These are phyloP conservation scores for Stephanodiscus triporus DNA, from an alignment of 108 stramenopile species.

Conservation along the genomic window DNA sequence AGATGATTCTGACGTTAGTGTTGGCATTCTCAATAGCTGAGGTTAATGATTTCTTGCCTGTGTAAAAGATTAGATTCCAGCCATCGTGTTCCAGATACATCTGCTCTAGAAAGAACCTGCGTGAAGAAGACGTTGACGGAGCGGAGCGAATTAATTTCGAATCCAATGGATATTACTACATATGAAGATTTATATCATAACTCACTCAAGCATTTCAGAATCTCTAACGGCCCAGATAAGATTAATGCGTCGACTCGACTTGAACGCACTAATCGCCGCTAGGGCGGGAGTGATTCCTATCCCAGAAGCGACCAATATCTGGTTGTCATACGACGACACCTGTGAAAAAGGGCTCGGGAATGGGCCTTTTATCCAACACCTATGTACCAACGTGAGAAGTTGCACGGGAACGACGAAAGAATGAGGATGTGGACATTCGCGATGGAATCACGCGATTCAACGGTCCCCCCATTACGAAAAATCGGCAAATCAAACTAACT, in stretches of 20 bases:
- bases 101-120: slow-evolving; percentile 40
- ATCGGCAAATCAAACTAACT: no score
- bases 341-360: slow-evolving; percentile 51
- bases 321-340: slow-evolving; percentile 44
- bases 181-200: neutral
- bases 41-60: slow-evolving; percentile 38
- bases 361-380: slow-evolving; percentile 50
- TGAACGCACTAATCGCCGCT: slow-evolving; percentile 38
- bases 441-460: neutral
- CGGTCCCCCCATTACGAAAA: no score
- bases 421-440: neutral
- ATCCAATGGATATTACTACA: neutral
- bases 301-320: slow-evolving; percentile 50
- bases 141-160: neutral
- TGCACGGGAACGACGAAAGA: neutral
- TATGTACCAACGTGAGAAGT: slow-evolving; percentile 19
- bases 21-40: slow-evolving; percentile 11
- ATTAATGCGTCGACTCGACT: slow-evolving; percentile 42
- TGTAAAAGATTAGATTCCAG: slow-evolving; percentile 55
- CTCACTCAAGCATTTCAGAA: slow-evolving; percentile 30
- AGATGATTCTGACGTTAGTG: slow-evolving; percentile 46
- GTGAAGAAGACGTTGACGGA: no score
- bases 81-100: slow-evolving; percentile 51
- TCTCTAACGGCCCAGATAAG: slow-evolving; percentile 54
- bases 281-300: slow-evolving; percentile 58